Percentiles rank a stretch among this genome's conserved stretches.
Conservation (phyloP, 148 eudicot species). For the Mesembryanthemum crystallinum region DNA sequence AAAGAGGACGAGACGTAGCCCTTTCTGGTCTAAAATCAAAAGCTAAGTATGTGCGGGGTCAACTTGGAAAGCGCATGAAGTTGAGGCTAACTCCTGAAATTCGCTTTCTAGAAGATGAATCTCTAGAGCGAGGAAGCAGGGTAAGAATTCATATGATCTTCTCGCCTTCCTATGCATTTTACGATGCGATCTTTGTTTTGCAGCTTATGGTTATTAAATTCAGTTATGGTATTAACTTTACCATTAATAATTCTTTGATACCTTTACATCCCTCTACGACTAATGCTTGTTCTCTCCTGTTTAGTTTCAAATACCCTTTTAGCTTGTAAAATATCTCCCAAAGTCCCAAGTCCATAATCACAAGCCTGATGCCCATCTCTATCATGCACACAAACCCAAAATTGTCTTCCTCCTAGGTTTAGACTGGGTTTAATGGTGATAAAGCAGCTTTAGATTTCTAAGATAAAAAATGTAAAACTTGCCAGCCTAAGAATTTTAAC, state of each 20-base stretch:
- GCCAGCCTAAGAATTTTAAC: no score
- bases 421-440: no score
- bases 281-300: conserved; percentile 9
- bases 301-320: not conserved
- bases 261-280: not conserved
- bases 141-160: conserved; percentile 36
- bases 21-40: conserved; percentile 81
- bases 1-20: conserved; percentile 94
- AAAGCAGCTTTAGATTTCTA: no score
- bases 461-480: no score
- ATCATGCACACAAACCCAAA: not conserved
- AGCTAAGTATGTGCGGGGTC: conserved; percentile 81
- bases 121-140: conserved; percentile 94
- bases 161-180: not conserved
- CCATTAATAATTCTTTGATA: not conserved
- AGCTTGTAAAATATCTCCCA: not conserved
- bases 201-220: not conserved
- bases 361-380: not conserved
- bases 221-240: not conserved
- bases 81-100: conserved; percentile 91
- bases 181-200: not conserved
- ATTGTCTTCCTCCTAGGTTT: no score
- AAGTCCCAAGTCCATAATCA: not conserved
- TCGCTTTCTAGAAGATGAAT: conserved; percentile 88
- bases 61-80: conserved; percentile 86